Evolutionary conservation across 2,329 filamentous ascomycete genomes (phyloP).

Genomic region (Aaosphaeria arxii): DNA sequence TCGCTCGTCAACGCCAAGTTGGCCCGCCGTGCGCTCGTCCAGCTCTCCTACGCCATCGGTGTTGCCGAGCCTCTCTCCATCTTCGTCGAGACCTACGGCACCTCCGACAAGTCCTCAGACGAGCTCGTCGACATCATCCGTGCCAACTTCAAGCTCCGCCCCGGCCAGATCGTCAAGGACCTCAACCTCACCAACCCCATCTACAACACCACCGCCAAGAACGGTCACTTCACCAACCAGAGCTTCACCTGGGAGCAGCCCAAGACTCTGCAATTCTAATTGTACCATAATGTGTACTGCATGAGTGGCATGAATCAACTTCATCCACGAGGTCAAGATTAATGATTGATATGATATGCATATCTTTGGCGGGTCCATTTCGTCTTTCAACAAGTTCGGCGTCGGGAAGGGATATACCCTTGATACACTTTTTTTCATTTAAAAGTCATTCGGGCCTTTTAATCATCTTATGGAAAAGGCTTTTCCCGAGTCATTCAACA

Average conservation of each 20-base stretch:
- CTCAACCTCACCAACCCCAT: slow-evolving; percentile 93
- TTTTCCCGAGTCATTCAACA: slow-evolving; percentile 24
- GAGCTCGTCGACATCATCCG: slow-evolving; percentile 94
- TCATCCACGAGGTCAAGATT: slow-evolving; percentile 32
- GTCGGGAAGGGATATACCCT: slow-evolving; percentile 33
- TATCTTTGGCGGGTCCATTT: slow-evolving; percentile 33
- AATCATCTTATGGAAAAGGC: slow-evolving; percentile 12
- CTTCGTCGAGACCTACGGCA: slow-evolving; percentile 97
- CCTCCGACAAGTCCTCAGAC: slow-evolving; percentile 81
- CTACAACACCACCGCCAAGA: slow-evolving; percentile 98
- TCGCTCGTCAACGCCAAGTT: slow-evolving; percentile 87
- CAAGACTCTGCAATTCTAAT: slow-evolving; percentile 88
- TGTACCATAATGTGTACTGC: slow-evolving; percentile 26
- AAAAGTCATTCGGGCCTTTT: slow-evolving; percentile 31
- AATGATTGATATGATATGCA: slow-evolving; percentile 35
- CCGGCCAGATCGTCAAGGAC: slow-evolving; percentile 97
- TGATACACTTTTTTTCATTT: slow-evolving; percentile 23
- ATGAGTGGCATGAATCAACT: slow-evolving; percentile 41
- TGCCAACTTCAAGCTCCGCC: slow-evolving; percentile 95
- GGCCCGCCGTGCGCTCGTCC: slow-evolving; percentile 87
- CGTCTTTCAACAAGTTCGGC: slow-evolving; percentile 42
- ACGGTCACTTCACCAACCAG: slow-evolving; percentile 99
- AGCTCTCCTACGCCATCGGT: slow-evolving; percentile 99
- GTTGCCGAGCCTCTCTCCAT: slow-evolving; percentile 96
- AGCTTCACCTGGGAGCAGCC: slow-evolving; percentile 97